A percentile compares a stretch with the other conserved stretches of the same genome.
phyloP scores from a whole-genome alignment of 1,284 basidiomycete species.

The Inonotus obliquus region DNA sequence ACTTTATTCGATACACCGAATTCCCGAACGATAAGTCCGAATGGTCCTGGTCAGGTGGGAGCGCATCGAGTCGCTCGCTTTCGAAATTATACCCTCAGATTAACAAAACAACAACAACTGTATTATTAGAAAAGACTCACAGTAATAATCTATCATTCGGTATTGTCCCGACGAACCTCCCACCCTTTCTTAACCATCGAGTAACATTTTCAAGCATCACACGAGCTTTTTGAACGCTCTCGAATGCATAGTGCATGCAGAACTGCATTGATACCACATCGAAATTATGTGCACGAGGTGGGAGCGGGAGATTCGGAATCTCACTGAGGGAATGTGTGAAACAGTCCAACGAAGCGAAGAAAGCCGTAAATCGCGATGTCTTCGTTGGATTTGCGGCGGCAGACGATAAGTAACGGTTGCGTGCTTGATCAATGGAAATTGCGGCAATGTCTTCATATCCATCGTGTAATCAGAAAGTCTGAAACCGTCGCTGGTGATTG shows the following conservation, averaged over 20 bases:
- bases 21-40: conserved; percentile 83
- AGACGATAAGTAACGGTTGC: conserved; percentile 48
- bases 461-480: not conserved
- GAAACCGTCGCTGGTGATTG: conserved; percentile 6
- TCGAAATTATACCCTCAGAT: conserved; percentile 13
- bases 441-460: conserved; percentile 77
- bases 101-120: conserved; percentile 6
- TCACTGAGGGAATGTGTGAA: conserved; percentile 71
- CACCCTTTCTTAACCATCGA: conserved; percentile 75
- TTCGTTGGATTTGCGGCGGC: conserved; percentile 37
- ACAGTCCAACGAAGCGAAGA: conserved; percentile 88
- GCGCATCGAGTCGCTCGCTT: conserved; percentile 63
- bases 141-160: conserved; percentile 80
- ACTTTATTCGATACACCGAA: conserved; percentile 83
- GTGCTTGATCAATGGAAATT: conserved; percentile 89
- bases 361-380: conserved; percentile 63
- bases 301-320: conserved; percentile 40
- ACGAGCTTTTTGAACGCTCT: conserved; percentile 78
- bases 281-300: conserved; percentile 60
- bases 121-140: conserved; percentile 40
- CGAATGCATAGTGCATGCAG: conserved; percentile 99
- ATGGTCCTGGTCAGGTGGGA: conserved; percentile 49
- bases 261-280: conserved; percentile 98
- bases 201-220: conserved; percentile 94
- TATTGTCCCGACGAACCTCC: conserved; percentile 91